A percentile compares a stretch with the other conserved stretches of the same genome.
phyloP scores from a whole-genome alignment of 208 protist species.

The Leishmania arabica region DNA sequence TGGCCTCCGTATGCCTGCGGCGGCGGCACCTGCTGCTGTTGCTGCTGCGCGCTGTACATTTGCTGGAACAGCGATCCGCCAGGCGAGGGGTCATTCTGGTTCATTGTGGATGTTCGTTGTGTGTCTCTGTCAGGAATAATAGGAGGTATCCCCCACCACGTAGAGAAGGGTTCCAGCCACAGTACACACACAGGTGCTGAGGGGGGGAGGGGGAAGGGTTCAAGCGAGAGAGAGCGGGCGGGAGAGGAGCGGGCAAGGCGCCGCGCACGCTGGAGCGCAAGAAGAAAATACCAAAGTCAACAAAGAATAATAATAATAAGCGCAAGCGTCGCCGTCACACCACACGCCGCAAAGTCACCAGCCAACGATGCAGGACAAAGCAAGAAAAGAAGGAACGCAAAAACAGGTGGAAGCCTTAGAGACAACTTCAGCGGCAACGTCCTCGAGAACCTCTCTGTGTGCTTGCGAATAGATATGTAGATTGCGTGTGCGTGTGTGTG shows the following conservation, averaged over 20 bases:
- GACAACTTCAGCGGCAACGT: not conserved
- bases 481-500: not conserved
- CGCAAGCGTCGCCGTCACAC: not conserved
- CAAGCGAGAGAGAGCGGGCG: not conserved
- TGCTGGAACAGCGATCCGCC: slow-evolving; percentile 78
- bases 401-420: not conserved
- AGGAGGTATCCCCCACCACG: no score
- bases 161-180: not conserved
- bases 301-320: not conserved
- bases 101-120: not conserved
- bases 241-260: not conserved
- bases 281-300: no score
- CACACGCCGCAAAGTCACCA: not conserved
- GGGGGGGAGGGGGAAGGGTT: not conserved
- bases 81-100: slow-evolving; percentile 13
- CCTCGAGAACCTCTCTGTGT: not conserved
- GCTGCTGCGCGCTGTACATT: slow-evolving; percentile 77
- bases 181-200: not conserved
- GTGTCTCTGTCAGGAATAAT: not conserved
- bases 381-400: not conserved
- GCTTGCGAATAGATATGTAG: not conserved
- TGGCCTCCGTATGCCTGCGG: slow-evolving; percentile 23
- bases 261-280: no score
- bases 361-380: not conserved
- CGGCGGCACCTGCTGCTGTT: slow-evolving; percentile 26